These are phyloP conservation scores for Neoboletus subvelutipes DNA, from an alignment of 768 basidiomycete genomes.

Conservation along the genomic window DNA sequence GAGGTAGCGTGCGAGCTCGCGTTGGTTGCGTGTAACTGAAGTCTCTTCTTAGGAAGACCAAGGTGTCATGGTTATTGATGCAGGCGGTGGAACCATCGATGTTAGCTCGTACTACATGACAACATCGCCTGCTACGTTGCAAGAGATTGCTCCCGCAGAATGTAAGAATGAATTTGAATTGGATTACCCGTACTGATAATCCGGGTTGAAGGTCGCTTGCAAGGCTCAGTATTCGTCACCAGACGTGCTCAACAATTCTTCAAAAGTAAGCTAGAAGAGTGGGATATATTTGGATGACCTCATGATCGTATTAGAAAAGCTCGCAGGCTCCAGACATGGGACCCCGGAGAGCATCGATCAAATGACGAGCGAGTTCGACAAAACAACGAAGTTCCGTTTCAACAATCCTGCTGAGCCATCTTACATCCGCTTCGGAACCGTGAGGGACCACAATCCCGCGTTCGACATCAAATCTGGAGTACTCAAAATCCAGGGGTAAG, in stretches of 20 bases:
- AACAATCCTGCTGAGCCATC: conserved; percentile 37
- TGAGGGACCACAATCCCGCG: conserved; percentile 38
- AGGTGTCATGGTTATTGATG: conserved; percentile 55
- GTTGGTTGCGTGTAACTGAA: not conserved
- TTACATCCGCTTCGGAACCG: conserved; percentile 48
- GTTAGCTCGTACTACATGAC: conserved; percentile 51
- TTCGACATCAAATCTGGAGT: conserved; percentile 46
- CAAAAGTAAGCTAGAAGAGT: conserved; percentile 28
- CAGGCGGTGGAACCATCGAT: conserved; percentile 64
- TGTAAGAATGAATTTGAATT: conserved; percentile 33
- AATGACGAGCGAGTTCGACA: conserved; percentile 46
- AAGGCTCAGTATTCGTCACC: conserved; percentile 53
- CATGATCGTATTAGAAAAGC: conserved; percentile 32
- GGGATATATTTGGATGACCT: not conserved
- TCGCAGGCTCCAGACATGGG: conserved; percentile 40
- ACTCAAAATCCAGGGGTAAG: conserved; percentile 41
- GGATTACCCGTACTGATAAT: not conserved
- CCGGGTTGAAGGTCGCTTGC: conserved; percentile 40
- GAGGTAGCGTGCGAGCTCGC: conserved; percentile 15
- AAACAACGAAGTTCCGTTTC: conserved; percentile 46
- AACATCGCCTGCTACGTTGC: conserved; percentile 32
- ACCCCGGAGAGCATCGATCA: conserved; percentile 39
- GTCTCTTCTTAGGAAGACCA: conserved; percentile 36
- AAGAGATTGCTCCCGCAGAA: conserved; percentile 48
- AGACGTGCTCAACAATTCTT: conserved; percentile 42